Conservation (phyloP, 768 basidiomycete species). For the Wakefieldia striispora region DNA sequence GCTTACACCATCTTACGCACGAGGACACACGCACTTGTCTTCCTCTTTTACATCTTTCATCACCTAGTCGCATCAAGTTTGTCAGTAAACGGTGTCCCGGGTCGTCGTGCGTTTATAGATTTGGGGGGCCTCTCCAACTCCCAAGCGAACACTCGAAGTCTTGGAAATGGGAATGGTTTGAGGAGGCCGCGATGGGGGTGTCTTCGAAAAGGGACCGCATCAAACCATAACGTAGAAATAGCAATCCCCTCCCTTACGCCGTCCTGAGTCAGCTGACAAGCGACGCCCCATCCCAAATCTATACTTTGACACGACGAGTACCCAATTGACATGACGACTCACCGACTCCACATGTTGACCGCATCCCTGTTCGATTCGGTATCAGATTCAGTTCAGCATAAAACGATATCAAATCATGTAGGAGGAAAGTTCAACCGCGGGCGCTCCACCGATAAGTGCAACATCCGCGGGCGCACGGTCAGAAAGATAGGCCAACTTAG, state of each 20-base stretch:
- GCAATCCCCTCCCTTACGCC: slow-evolving; percentile 8
- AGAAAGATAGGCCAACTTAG: slow-evolving; percentile 4
- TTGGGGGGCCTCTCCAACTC: slow-evolving; percentile 17
- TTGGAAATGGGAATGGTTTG: slow-evolving; percentile 20
- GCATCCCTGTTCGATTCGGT: slow-evolving; percentile 53
- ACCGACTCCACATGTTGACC: slow-evolving; percentile 65
- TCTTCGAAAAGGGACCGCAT: slow-evolving; percentile 37
- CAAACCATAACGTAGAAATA: slow-evolving; percentile 32
- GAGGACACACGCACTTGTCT: slow-evolving; percentile 45
- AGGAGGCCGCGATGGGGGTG: slow-evolving; percentile 29
- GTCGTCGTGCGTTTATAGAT: slow-evolving; percentile 25
- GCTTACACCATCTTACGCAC: slow-evolving; percentile 20
- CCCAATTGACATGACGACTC: slow-evolving; percentile 29
- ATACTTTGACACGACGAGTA: slow-evolving; percentile 11
- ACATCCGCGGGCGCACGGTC: slow-evolving; percentile 17
- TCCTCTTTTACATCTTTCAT: slow-evolving; percentile 50
- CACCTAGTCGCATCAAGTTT: slow-evolving; percentile 35
- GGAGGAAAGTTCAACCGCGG: slow-evolving; percentile 1
- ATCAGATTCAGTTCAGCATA: slow-evolving; percentile 4
- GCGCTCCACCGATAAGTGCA: slow-evolving; percentile 11
- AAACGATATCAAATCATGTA: neutral
- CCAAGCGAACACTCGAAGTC: slow-evolving; percentile 23
- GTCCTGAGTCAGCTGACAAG: slow-evolving; percentile 6
- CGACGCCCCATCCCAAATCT: slow-evolving; percentile 16
- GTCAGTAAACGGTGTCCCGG: slow-evolving; percentile 28